Base-by-base conservation (phyloP, 352 stramenopile genomes). In the Phytophthora cactorum region DNA sequence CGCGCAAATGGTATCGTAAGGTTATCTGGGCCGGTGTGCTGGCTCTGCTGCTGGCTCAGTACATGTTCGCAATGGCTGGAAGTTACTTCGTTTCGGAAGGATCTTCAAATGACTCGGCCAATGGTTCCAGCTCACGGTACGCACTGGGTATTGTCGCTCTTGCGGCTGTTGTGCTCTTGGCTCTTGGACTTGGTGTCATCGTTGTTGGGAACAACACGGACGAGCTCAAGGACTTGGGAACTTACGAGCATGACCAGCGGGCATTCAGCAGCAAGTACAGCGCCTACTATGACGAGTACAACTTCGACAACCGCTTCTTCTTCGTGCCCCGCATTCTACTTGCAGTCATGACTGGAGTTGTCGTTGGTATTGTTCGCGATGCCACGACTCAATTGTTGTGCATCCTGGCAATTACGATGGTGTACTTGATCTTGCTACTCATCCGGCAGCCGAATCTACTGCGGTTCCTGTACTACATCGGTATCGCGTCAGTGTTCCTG, bases 221-320 rank as follows among this genome's bases (percentile, higher is more conserved):
- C 17, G 86, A 96, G 43, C 79, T 95, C 25, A 71, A 80, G 28
- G 89, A 96, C 55, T 52, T 96, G 14, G 87, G 87, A 8, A 90
- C 87, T 4, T 81, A 81, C 51, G 85, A 89, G 57, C 87, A 96
- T 59, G 81, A 92, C 53, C 77, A 95, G 39, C 86, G 85, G 0
- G 66, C 83, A 15, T 93, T 95, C 66, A 91, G 82, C 27, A 77
- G 67, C 63, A 93, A 92, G 75, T 96, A 95, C 75, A 85, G 89
- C 52, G 78, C 83, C 15, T 94, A 93, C 77, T 96, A 95, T 53
- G 88, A 95, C 57, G 87, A 95, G 79, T 95, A 93, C 81, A 95
- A 94, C 71, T 93, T 92, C 34, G 83, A 93, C 63, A 95, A 96
- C 64, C 87, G 89, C 15, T 95, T 90, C 66, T 96, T 96, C 68